Conservation (phyloP, 2,329 filamentous ascomycete species). For the Aphanocladium album region DNA sequence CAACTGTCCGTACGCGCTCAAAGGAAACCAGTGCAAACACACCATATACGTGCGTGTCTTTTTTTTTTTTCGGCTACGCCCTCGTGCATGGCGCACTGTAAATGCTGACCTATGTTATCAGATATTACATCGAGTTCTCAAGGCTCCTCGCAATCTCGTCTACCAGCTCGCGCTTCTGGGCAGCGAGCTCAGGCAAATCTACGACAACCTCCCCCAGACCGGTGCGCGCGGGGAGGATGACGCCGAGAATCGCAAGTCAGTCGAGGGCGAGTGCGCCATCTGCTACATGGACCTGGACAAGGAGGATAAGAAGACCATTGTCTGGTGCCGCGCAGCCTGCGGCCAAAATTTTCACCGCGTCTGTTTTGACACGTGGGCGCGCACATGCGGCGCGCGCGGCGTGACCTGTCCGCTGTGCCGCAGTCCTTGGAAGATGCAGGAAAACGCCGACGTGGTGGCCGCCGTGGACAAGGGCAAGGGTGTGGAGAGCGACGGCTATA, state of each 20-base stretch:
- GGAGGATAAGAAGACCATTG: constrained; percentile 31
- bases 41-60: constrained; percentile 46
- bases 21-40: constrained; percentile 61
- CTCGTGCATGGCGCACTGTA: background rate
- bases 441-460: constrained; percentile 31
- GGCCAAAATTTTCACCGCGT: constrained; percentile 51
- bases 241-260: constrained; percentile 40
- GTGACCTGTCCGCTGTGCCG: constrained; percentile 60
- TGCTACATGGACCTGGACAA: constrained; percentile 47
- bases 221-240: constrained; percentile 22
- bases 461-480: constrained; percentile 37
- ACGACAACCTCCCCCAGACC: constrained; percentile 48
- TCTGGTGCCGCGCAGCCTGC: constrained; percentile 49
- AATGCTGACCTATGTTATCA: constrained; percentile 18
- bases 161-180: constrained; percentile 59
- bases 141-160: constrained; percentile 48
- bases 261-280: constrained; percentile 53
- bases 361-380: constrained; percentile 52
- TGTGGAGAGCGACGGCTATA: constrained; percentile 47
- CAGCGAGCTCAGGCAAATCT: constrained; percentile 55
- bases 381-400: constrained; percentile 27
- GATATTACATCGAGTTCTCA: constrained; percentile 55
- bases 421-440: constrained; percentile 48
- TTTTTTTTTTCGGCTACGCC: background rate
- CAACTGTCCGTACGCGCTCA: constrained; percentile 48